Conservation (phyloP, 2,329 filamentous ascomycete genomes). For the Teratosphaeria gauchensis region DNA sequence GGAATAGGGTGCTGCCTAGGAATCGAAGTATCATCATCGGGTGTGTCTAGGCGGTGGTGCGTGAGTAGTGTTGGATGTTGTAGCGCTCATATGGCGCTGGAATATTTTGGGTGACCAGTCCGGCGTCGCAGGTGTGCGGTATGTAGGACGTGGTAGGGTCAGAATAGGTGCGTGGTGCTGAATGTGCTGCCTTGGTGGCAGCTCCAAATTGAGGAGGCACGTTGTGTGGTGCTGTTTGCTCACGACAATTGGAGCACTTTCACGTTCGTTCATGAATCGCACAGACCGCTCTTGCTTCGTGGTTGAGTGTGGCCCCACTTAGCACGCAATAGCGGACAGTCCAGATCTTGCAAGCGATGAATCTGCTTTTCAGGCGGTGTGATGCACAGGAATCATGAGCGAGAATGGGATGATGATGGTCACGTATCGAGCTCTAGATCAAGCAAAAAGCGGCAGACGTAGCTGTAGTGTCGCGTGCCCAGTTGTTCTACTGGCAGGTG, state of each 20-base stretch:
- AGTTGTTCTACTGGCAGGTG: neutral
- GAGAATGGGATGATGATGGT: neutral
- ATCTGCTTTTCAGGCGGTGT: neutral
- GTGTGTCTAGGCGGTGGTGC: slow-evolving; percentile 7
- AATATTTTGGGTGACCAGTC: slow-evolving; percentile 3
- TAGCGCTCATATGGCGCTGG: slow-evolving; percentile 10
- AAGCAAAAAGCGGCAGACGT: neutral
- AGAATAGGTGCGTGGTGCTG: neutral
- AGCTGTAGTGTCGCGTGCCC: neutral
- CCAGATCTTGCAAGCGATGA: neutral
- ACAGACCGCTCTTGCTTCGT: slow-evolving; percentile 5
- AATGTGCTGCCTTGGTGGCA: neutral
- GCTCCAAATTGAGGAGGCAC: neutral
- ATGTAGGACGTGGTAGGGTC: neutral
- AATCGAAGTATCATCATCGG: slow-evolving; percentile 36
- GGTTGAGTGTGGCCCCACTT: slow-evolving; percentile 1
- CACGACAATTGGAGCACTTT: neutral
- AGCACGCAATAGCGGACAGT: neutral
- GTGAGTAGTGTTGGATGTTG: neutral
- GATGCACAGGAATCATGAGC: neutral
- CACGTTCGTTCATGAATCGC: neutral
- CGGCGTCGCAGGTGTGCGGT: neutral
- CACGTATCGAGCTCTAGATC: neutral
- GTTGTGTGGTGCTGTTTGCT: neutral
- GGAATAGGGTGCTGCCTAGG: slow-evolving; percentile 52